Percentiles rank a stretch among this genome's conserved stretches.
These are phyloP conservation scores for Clitopilus hobsonii DNA, from an alignment of 768 basidiomycete species.

Conservation along the genomic window DNA sequence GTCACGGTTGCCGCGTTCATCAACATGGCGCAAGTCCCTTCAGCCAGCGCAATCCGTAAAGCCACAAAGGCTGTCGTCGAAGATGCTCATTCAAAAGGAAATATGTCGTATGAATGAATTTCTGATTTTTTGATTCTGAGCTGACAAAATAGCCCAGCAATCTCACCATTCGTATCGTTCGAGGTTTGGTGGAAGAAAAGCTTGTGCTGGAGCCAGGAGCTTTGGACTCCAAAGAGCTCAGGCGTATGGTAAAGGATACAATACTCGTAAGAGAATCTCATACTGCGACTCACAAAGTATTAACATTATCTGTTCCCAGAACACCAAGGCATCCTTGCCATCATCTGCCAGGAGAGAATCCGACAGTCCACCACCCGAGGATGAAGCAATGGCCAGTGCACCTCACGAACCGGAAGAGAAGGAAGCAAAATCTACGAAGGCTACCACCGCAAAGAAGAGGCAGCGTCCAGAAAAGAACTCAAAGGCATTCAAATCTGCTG, in stretches of 20 bases:
- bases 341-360: neutral
- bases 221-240: slow-evolving; percentile 41
- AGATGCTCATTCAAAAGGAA: neutral
- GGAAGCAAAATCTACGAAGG: neutral
- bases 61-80: neutral
- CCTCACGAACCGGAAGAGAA: neutral
- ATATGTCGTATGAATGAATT: neutral
- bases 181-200: slow-evolving; percentile 42
- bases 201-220: slow-evolving; percentile 39
- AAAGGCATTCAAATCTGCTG: neutral
- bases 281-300: neutral
- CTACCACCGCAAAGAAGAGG: slow-evolving; percentile 8
- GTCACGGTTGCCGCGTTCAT: too few relatives aligned
- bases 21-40: too few relatives aligned
- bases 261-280: slow-evolving; percentile 24
- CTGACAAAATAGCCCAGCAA: slow-evolving; percentile 21
- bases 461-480: slow-evolving; percentile 34
- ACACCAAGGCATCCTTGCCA: slow-evolving; percentile 20
- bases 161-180: slow-evolving; percentile 46
- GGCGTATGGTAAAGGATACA: slow-evolving; percentile 37
- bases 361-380: neutral
- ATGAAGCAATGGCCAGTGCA: neutral
- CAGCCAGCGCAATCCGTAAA: neutral
- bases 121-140: neutral
- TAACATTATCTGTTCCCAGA: slow-evolving; percentile 3